Evolutionary conservation across 2,329 filamentous ascomycete species (phyloP).

Genomic region (Gnomoniopsis smithogilvyi): DNA sequence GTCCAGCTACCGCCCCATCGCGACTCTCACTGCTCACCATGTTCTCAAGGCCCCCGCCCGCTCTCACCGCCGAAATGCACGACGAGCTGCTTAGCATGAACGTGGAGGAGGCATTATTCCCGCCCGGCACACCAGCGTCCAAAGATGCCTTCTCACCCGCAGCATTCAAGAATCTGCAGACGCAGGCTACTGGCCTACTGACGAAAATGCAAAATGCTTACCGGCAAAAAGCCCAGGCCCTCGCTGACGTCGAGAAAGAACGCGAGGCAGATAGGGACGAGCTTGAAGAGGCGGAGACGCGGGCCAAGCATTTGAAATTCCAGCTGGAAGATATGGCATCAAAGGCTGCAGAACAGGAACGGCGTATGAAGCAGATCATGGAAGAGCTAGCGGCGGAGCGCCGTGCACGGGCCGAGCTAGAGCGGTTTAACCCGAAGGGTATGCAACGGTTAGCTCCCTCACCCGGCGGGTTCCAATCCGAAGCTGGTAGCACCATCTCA

Average conservation of each 20-base stretch:
- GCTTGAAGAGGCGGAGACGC: conserved; percentile 51
- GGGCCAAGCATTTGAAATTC: conserved; percentile 51
- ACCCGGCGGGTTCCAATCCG: conserved; percentile 18
- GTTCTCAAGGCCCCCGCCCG: conserved; percentile 19
- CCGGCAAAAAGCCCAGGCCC: conserved; percentile 46
- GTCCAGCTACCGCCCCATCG: conserved; percentile 14
- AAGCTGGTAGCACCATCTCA: conserved; percentile 40
- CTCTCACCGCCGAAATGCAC: conserved; percentile 29
- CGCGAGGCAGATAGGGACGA: conserved; percentile 53
- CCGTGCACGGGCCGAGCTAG: conserved; percentile 38
- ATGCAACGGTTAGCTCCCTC: conserved; percentile 21
- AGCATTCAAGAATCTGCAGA: conserved; percentile 59
- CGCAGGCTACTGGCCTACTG: conserved; percentile 53
- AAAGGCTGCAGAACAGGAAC: conserved; percentile 52
- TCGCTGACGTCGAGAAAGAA: conserved; percentile 51
- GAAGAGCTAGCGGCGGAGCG: conserved; percentile 50
- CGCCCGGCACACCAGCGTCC: conserved; percentile 37
- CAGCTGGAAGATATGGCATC: conserved; percentile 59
- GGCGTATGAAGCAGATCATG: conserved; percentile 39
- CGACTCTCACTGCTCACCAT: conserved; percentile 30
- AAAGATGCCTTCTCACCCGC: conserved; percentile 54
- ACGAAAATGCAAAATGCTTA: conserved; percentile 58
- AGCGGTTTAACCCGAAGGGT: conserved; percentile 20
- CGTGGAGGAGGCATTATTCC: conserved; percentile 53
- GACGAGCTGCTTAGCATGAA: conserved; percentile 57